Conservation (phyloP, 208 protist genomes). For the Leishmania major region DNA sequence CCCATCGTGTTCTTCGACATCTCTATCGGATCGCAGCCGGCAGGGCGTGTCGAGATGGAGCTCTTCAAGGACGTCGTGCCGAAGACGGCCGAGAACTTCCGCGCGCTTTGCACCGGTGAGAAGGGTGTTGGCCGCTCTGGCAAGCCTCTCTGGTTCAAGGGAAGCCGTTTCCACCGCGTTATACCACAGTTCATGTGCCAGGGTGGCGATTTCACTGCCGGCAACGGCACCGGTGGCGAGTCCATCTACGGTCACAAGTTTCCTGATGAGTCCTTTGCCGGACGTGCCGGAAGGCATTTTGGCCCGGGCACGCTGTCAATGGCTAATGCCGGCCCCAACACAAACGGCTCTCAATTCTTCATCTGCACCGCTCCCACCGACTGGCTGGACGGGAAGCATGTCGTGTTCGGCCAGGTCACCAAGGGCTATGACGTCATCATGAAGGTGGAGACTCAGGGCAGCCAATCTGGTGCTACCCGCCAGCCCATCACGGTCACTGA, state of each 20-base stretch:
- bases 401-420: constrained; percentile 94
- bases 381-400: constrained; percentile 94
- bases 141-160: constrained; percentile 96
- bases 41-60: constrained; percentile 93
- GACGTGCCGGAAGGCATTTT: constrained; percentile 74
- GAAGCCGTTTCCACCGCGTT: constrained; percentile 95
- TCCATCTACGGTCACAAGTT: constrained; percentile 94
- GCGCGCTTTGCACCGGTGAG: constrained; percentile 92
- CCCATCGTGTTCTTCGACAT: constrained; percentile 94
- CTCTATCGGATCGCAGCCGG: constrained; percentile 78
- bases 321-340: constrained; percentile 94
- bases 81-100: constrained; percentile 96
- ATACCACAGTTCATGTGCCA: constrained; percentile 95
- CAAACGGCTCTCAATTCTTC: constrained; percentile 94
- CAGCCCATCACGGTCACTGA: constrained; percentile 72
- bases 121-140: constrained; percentile 84
- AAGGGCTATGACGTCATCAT: constrained; percentile 87
- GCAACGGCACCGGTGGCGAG: constrained; percentile 93
- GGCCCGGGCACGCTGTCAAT: constrained; percentile 86
- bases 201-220: constrained; percentile 95
- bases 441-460: constrained; percentile 77
- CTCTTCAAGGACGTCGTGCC: constrained; percentile 92
- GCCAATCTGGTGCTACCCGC: constrained; percentile 68
- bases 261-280: constrained; percentile 93
- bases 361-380: constrained; percentile 83